Evolutionary conservation across 2,329 filamentous ascomycete species (phyloP).

Genomic region (Botryotinia narcissicola): DNA sequence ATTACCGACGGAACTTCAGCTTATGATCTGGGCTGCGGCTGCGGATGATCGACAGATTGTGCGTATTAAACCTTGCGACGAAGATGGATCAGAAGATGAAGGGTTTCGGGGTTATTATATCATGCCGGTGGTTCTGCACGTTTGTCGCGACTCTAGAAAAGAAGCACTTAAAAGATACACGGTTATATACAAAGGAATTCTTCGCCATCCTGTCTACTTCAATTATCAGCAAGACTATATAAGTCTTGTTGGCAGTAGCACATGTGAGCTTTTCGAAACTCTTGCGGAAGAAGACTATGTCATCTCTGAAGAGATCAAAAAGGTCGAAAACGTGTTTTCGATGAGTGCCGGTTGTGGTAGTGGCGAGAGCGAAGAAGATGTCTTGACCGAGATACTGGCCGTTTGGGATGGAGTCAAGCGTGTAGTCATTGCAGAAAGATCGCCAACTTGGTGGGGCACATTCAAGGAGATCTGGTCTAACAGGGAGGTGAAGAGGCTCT

Average conservation of each 20-base stretch:
- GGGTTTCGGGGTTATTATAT: not conserved
- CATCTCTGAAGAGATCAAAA: not conserved
- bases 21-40: conserved; percentile 10
- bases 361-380: conserved; percentile 5
- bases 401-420: conserved; percentile 1
- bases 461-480: conserved; percentile 19
- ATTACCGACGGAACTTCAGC: not conserved
- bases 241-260: not conserved
- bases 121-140: not conserved
- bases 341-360: not conserved
- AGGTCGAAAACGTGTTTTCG: conserved; percentile 1
- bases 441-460: conserved; percentile 15
- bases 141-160: conserved; percentile 7
- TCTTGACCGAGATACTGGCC: not conserved
- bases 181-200: not conserved
- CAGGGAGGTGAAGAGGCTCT: not conserved
- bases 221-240: conserved; percentile 8
- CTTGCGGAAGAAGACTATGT: not conserved
- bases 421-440: conserved; percentile 2
- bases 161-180: conserved; percentile 14
- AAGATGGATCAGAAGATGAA: not conserved
- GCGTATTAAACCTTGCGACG: not conserved
- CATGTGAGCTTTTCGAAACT: not conserved
- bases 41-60: conserved; percentile 4
- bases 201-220: conserved; percentile 13